Conservation (phyloP, 2,329 filamentous ascomycete genomes). For the Fusarium concolor region DNA sequence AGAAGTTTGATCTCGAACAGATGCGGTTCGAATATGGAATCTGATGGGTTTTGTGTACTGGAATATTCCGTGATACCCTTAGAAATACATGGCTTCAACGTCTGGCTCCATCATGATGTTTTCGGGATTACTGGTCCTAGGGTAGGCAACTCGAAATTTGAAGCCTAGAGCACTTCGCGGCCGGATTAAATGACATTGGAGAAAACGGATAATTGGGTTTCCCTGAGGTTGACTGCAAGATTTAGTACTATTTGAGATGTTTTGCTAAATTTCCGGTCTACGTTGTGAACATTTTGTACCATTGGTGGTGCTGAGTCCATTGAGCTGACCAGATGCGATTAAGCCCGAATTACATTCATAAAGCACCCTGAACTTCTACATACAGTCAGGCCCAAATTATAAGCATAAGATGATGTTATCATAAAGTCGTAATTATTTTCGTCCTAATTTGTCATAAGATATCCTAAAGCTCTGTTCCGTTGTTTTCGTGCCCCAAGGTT, state of each 20-base stretch:
- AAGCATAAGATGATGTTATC: neutral
- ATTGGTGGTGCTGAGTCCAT: too few species aligned
- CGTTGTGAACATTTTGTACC: too few species aligned
- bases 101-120: neutral
- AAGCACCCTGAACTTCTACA: too few species aligned
- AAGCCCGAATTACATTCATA: too few species aligned
- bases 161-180: neutral
- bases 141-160: neutral
- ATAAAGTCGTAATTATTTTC: neutral
- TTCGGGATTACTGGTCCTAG: neutral
- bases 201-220: neutral
- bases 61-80: slow-evolving; percentile 35
- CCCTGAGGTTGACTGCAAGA: too few species aligned
- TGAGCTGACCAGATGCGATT: too few species aligned
- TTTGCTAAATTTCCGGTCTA: too few species aligned
- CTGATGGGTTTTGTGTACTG: slow-evolving; percentile 11
- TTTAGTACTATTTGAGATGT: too few species aligned
- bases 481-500: rapidly evolving
- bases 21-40: neutral
- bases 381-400: too few species aligned
- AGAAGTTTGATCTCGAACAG: neutral
- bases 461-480: rapidly evolving
- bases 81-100: slow-evolving; percentile 32
- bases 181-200: too few species aligned
- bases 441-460: too few species aligned